Evolutionary conservation across 371 early-diverging fungal genomes (phyloP), one percentile per base, ranked within the genome.

Genomic region (Actinomortierella ambigua): DNA sequence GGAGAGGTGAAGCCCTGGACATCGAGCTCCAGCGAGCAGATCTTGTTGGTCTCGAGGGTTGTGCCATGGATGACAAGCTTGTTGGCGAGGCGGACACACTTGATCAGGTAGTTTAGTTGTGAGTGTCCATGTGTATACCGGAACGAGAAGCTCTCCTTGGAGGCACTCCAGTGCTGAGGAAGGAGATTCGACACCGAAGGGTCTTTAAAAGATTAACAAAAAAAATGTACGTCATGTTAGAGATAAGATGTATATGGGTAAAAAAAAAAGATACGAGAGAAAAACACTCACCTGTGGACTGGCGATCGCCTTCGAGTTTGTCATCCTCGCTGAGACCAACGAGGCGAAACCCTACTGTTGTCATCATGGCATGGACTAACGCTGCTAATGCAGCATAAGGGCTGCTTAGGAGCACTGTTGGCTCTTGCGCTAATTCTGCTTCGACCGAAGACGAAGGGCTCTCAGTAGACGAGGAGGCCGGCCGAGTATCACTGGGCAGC

Each of bases 81-180:
- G 59, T 82, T 77, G 13, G 83, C 88, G 20, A 93, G 59, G 34
- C 79, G 79, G n/a, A 93, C 75, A 27, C 84, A 75, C 56, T 91
- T 91, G 34, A 93, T 75, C 18, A 90, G 77, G 65, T 89, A 91
- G 0, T 88, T 90, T 29, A 90, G 71, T 34, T 86, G 79, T 0
- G 91, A 90, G 52, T 90, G 85, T 6, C 88, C 77, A 71, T 90
- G 92, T 17, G 77, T 82, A 57, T 91, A 92, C 57, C 86, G 79
- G 68, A 90, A 85, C 1, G 88, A 77, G 65, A 86, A 93, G 39
- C 71, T 80, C 67, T 63, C 89, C 9, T 55, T 49, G 39, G 73
- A 71, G 14, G 76, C 57, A 63, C 87, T 90, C 91, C 91, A 91
- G 29, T 65, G 69, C 8, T 57, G 55, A 1, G 88, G 89, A 15